Percentiles rank a stretch among this genome's conserved stretches.
Conservation (phyloP, 2,329 filamentous ascomycete species). For the Exophiala sp. region DNA sequence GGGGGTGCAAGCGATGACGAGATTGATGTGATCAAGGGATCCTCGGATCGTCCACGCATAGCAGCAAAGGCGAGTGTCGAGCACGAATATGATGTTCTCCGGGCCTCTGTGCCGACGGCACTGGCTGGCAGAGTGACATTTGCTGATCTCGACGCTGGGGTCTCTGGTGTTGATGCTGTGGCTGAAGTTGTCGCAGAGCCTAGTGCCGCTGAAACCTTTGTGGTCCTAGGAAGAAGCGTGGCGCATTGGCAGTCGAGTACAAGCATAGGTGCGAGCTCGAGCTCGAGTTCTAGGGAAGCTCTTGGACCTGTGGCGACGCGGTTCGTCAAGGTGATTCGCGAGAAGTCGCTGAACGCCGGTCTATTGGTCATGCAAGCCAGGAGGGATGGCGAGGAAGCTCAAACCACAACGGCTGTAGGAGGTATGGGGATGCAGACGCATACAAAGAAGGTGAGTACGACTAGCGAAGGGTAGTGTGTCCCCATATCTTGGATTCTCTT, state of each 20-base stretch:
- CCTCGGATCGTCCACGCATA: background rate
- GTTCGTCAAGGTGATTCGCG: constrained; percentile 56
- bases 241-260: background rate
- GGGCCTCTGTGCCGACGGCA: background rate
- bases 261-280: background rate
- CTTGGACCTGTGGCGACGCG: constrained; percentile 56
- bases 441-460: constrained; percentile 8
- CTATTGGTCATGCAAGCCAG: constrained; percentile 67
- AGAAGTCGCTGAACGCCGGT: constrained; percentile 60
- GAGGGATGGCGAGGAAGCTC: constrained; percentile 11
- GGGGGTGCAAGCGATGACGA: constrained; percentile 2
- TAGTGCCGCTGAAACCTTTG: constrained; percentile 12
- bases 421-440: constrained; percentile 1
- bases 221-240: constrained; percentile 11
- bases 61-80: background rate
- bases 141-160: constrained; percentile 5
- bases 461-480: constrained; percentile 10
- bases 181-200: constrained; percentile 33
- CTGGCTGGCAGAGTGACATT: constrained; percentile 9
- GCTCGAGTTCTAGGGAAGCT: constrained; percentile 17
- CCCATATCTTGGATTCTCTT: too few relatives aligned
- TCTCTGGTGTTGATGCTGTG: constrained; percentile 32
- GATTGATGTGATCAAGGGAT: constrained; percentile 3
- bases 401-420: background rate
- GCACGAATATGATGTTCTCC: constrained; percentile 17